These are phyloP conservation scores for Sporopachydermia lactativora DNA, from an alignment of 805 yeast genomes.

Conservation along the genomic window DNA sequence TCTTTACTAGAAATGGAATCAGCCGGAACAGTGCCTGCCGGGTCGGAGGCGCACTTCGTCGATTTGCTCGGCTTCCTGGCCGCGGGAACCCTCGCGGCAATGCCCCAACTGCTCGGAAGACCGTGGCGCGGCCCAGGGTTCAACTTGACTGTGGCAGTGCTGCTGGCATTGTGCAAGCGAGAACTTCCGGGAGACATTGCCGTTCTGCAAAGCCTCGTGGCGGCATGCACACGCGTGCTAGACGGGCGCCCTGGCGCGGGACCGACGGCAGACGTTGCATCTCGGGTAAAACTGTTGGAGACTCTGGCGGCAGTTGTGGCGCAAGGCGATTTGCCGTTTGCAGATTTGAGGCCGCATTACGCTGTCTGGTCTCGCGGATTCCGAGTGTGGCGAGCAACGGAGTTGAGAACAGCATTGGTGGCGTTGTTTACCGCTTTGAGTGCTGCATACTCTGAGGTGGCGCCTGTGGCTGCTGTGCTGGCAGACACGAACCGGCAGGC, in stretches of 20 bases:
- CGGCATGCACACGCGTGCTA: conserved; percentile 44
- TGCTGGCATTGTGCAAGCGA: conserved; percentile 20
- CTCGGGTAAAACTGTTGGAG: conserved; percentile 30
- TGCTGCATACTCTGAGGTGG: conserved; percentile 27
- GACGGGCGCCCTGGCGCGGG: conserved; percentile 40
- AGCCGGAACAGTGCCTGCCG: neutral
- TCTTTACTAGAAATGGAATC: neutral
- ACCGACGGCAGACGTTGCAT: conserved; percentile 35
- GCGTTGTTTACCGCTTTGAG: conserved; percentile 48
- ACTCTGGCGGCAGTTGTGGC: conserved; percentile 6
- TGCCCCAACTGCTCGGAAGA: neutral
- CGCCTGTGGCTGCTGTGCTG: conserved; percentile 36
- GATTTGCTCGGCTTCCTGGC: neutral
- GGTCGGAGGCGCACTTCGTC: neutral
- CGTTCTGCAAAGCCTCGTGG: conserved; percentile 37
- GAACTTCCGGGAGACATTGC: conserved; percentile 41
- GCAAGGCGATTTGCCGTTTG: conserved; percentile 32
- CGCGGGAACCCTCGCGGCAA: neutral
- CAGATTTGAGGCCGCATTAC: conserved; percentile 20
- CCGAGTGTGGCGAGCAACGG: conserved; percentile 39
- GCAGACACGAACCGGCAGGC: conserved; percentile 61
- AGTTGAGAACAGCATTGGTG: conserved; percentile 50
- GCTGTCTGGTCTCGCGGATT: conserved; percentile 42
- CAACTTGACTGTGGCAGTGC: neutral
- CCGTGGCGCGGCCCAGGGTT: neutral